Percentiles rank a stretch among this genome's conserved stretches.
phyloP scores from a whole-genome alignment of 495 filamentous ascomycete genomes.

The Staphylotrichum longicolle region DNA sequence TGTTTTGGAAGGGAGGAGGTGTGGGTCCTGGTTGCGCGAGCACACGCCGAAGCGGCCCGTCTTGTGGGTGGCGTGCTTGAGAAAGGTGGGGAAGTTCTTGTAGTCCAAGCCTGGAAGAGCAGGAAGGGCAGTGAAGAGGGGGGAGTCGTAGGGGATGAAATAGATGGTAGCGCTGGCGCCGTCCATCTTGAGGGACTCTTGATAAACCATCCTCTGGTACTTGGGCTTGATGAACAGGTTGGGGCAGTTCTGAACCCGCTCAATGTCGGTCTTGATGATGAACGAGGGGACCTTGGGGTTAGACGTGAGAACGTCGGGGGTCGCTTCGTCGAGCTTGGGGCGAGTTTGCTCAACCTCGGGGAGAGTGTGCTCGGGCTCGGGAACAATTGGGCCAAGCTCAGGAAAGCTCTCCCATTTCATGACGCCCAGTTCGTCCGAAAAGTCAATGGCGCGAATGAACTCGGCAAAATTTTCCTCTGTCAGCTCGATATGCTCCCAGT shows the following conservation, averaged over 20 bases:
- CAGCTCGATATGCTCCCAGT: background rate
- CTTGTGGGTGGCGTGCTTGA: slow-evolving; percentile 2
- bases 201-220: slow-evolving; percentile 21
- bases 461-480: background rate
- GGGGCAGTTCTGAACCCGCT: slow-evolving; percentile 31
- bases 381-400: too few species aligned
- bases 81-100: background rate
- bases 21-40: slow-evolving; percentile 21
- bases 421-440: slow-evolving; percentile 16
- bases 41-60: slow-evolving; percentile 34
- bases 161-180: slow-evolving; percentile 29
- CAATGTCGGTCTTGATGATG: slow-evolving; percentile 27
- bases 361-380: background rate
- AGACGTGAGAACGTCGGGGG: background rate
- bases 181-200: slow-evolving; percentile 33
- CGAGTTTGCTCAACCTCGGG: too few species aligned
- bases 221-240: slow-evolving; percentile 33
- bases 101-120: background rate
- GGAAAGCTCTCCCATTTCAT: slow-evolving; percentile 19
- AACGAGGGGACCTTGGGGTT: slow-evolving; percentile 19
- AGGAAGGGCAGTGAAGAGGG: slow-evolving; percentile 11
- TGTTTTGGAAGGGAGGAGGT: background rate
- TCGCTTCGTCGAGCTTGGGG: background rate
- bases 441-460: slow-evolving; percentile 12
- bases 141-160: slow-evolving; percentile 19